Conservation (phyloP, 305 asterid genomes). For the Plantago lanceolata region DNA sequence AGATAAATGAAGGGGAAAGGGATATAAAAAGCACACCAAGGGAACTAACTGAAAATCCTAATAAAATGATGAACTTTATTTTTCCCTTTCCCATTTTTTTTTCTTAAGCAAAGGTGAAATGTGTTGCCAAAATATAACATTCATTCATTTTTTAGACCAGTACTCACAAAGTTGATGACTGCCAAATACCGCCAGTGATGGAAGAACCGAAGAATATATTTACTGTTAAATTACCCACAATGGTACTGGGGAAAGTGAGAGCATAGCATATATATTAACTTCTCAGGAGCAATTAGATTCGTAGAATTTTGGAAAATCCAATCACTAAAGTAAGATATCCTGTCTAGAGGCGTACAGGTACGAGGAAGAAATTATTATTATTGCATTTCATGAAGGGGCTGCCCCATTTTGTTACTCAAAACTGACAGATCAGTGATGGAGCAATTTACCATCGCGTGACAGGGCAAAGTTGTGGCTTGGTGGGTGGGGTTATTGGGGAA, state of each 20-base stretch:
- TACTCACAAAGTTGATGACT: slow-evolving; percentile 2
- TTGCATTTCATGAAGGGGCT: not conserved
- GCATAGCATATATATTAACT: no score
- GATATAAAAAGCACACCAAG: not conserved
- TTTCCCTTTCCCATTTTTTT: not conserved
- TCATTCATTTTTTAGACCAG: slow-evolving; percentile 4
- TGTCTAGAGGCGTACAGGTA: no score
- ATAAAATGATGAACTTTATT: not conserved
- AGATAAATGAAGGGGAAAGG: not conserved
- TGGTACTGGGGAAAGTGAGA: no score
- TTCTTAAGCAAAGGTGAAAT: slow-evolving; percentile 14
- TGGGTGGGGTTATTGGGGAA: no score
- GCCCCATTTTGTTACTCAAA: not conserved
- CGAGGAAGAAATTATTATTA: no score
- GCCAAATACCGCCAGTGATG: not conserved
- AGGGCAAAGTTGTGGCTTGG: no score
- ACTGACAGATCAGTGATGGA: not conserved
- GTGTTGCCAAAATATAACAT: not conserved
- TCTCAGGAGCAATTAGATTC: no score
- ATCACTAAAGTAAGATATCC: no score
- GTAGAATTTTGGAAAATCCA: no score
- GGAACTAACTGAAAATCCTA: not conserved
- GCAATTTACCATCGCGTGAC: no score
- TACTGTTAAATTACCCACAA: not conserved
- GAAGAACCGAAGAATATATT: slow-evolving; percentile 3